A percentile compares a stretch with the other conserved stretches of the same genome.
phyloP scores from a whole-genome alignment of 2,329 filamentous ascomycete genomes.

The Ascochyta viciae-villosae region DNA sequence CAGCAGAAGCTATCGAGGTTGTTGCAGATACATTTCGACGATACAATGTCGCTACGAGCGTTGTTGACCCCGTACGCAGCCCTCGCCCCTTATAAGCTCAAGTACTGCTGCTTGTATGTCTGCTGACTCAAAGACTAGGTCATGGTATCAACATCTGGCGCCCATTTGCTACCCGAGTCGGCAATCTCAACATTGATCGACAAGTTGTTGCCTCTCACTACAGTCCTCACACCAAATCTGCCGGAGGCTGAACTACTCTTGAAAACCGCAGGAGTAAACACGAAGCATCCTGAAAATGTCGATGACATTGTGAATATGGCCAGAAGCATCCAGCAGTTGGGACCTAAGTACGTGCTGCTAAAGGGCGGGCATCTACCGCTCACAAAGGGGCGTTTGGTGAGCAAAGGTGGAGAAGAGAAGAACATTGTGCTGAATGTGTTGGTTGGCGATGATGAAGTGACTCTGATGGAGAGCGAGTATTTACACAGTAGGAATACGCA shows the following conservation, averaged over 20 bases:
- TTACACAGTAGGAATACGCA: conserved; percentile 82
- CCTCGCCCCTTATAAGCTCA: background rate
- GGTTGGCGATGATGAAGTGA: conserved; percentile 65
- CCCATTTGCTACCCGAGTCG: conserved; percentile 68
- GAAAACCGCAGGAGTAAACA: conserved; percentile 55
- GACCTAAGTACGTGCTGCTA: conserved; percentile 80
- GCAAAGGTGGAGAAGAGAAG: conserved; percentile 65
- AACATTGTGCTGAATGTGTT: conserved; percentile 79
- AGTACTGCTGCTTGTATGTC: background rate
- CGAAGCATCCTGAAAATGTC: conserved; percentile 61
- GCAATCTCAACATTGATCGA: conserved; percentile 68
- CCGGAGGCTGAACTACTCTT: conserved; percentile 75
- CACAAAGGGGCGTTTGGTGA: conserved; percentile 65
- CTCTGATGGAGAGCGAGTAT: conserved; percentile 74
- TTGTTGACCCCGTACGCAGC: conserved; percentile 76
- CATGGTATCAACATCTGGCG: conserved; percentile 87
- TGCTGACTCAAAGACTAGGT: conserved; percentile 59
- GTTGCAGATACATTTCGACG: conserved; percentile 69
- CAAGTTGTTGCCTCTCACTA: conserved; percentile 69
- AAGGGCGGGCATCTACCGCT: conserved; percentile 94
- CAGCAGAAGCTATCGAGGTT: conserved; percentile 70
- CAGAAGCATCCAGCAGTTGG: conserved; percentile 69
- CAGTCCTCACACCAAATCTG: conserved; percentile 77
- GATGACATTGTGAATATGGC: conserved; percentile 74
- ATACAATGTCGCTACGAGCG: conserved; percentile 64